Evolutionary conservation across 2,329 filamentous ascomycete species (phyloP), one percentile per base, ranked within the genome.

Genomic region (Fusarium sp.): DNA sequence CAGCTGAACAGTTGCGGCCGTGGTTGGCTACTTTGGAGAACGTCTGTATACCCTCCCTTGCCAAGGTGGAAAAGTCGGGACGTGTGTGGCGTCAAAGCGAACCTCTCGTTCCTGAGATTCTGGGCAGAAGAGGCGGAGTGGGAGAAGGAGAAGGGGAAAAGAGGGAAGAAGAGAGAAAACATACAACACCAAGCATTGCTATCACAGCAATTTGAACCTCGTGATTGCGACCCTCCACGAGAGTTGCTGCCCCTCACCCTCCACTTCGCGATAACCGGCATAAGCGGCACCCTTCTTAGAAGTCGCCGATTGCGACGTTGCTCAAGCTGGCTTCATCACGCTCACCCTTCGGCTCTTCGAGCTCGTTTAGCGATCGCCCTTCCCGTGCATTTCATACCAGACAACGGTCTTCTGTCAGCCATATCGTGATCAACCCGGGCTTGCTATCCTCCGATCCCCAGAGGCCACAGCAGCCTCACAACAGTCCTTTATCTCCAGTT

Each of bases 321-420:
- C 60, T 64, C 82, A 87, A 83, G 75, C 86, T 90, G 88, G 88
- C 86, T 83, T 83, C 85, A 76, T 80, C 83, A 83, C 85, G 82
- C 72, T 80, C 82, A 74, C 80, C 83, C 76, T 83, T 85, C 75
- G 87, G 87, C 80, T 87, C 88, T 69, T 89, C 88, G 82, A 84
- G 82, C 81, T 88, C 87, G 77, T 85, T 85, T 77, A 86, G 83
- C 82, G 86, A 86, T 81, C 82, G 84, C 75, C 84, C 86, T 69
- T 78, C 80, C 62, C 82, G 82, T 67, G 84, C 84, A 54, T 86
- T 88, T 75, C 86, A 89, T 75, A 86, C 87, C 77, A 83, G 86
- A 77, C 83, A 86, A 77, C 85, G 85, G 80, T 88, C 86, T 64
- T 85, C 87, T 56, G 82, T 82, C 57, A 82, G 79, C 66, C 78